A percentile compares a stretch with the other conserved stretches of the same genome.
These are phyloP conservation scores for Gloeopeniophorella convolvens DNA, from an alignment of 768 basidiomycete genomes.

Conservation along the genomic window DNA sequence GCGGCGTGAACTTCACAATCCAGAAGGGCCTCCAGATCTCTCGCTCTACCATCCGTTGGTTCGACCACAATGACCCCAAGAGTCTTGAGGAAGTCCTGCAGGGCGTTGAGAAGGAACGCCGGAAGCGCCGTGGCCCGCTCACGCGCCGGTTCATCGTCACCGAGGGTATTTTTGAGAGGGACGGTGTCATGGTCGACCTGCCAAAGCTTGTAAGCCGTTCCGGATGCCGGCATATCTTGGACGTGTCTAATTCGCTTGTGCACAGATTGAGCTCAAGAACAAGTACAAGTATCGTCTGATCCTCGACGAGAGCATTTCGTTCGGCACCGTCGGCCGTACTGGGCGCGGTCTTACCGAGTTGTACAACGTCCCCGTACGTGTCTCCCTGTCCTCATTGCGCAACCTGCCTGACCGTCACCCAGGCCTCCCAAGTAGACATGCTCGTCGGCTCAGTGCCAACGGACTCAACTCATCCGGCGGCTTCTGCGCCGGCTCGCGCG, in stretches of 20 bases:
- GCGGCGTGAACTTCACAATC: slow-evolving; percentile 91
- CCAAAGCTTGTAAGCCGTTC: slow-evolving; percentile 71
- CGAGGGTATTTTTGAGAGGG: slow-evolving; percentile 94
- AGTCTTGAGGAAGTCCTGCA: slow-evolving; percentile 86
- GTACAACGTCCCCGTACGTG: slow-evolving; percentile 82
- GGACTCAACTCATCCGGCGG: slow-evolving; percentile 83
- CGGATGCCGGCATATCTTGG: background rate
- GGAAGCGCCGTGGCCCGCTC: slow-evolving; percentile 72
- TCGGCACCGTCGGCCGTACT: slow-evolving; percentile 87
- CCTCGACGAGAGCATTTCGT: slow-evolving; percentile 90
- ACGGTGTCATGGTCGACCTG: slow-evolving; percentile 87
- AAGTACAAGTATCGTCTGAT: slow-evolving; percentile 96
- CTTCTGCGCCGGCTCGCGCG: slow-evolving; percentile 85
- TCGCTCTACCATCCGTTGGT: slow-evolving; percentile 89
- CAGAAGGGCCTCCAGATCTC: slow-evolving; percentile 95
- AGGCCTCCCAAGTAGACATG: slow-evolving; percentile 92
- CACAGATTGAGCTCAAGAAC: slow-evolving; percentile 84
- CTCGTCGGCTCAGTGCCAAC: slow-evolving; percentile 86
- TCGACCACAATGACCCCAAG: slow-evolving; percentile 90
- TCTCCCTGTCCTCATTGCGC: background rate
- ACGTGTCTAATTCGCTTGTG: background rate
- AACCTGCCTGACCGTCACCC: background rate
- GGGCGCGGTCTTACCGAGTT: slow-evolving; percentile 94
- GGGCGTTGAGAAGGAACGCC: slow-evolving; percentile 79
- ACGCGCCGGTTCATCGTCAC: slow-evolving; percentile 94